phyloP scores from a whole-genome alignment of 306 rosid species.

The Prosopis cineraria region DNA sequence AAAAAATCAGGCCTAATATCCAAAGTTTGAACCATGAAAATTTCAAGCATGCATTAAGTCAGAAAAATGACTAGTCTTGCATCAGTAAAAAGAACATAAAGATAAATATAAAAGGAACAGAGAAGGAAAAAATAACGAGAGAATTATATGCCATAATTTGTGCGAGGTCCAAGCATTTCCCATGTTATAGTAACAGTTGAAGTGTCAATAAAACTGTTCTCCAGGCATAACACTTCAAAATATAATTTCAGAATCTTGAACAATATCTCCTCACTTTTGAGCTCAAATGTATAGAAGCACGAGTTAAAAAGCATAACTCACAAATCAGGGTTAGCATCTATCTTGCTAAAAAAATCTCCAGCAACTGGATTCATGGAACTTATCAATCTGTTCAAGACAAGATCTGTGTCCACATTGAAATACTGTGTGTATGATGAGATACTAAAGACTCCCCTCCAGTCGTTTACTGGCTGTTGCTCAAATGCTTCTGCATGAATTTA shows the following conservation, averaged over 20 bases:
- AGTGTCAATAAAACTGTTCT: neutral
- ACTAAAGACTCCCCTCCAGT: constrained; percentile 89
- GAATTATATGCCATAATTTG: neutral
- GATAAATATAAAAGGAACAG: too few relatives aligned
- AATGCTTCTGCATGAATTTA: constrained; percentile 60
- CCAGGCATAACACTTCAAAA: neutral
- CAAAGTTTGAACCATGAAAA: neutral
- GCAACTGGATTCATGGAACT: constrained; percentile 78
- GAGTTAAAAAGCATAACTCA: constrained; percentile 46
- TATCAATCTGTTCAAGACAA: constrained; percentile 75
- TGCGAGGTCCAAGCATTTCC: neutral
- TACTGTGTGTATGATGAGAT: constrained; percentile 82
- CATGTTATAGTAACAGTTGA: constrained; percentile 19
- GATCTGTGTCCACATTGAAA: constrained; percentile 90
- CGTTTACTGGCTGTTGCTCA: constrained; percentile 88
- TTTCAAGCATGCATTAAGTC: neutral
- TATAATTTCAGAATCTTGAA: neutral
- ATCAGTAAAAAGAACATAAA: constrained; percentile 2
- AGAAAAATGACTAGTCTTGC: neutral
- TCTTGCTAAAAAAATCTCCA: constrained; percentile 87
- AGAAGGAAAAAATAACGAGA: neutral
- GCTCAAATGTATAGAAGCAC: constrained; percentile 23
- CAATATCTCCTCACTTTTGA: neutral
- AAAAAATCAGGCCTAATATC: neutral
- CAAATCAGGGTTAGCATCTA: constrained; percentile 98